Evolutionary conservation across 306 rosid species (phyloP), one percentile per base, ranked within the genome.

Genomic region (Cyamopsis tetragonoloba): DNA sequence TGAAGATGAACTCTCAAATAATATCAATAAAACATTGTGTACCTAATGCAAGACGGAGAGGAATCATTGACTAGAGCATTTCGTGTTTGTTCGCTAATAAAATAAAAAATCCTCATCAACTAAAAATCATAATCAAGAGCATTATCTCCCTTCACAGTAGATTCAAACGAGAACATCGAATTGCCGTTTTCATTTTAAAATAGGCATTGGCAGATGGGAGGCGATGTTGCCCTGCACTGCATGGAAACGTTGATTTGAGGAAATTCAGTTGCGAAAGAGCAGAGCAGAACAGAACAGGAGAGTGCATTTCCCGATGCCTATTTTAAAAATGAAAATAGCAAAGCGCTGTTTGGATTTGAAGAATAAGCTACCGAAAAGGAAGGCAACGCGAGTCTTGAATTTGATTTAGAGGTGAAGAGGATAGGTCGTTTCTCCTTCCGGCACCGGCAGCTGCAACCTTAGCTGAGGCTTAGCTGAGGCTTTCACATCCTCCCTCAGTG

Each of bases 271-370:
- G n/a, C n/a, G n/a, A n/a, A n/a, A n/a, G n/a, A n/a, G n/a, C n/a
- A n/a, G n/a, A n/a, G n/a, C n/a, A n/a, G n/a, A n/a, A n/a, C n/a
- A n/a, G n/a, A n/a, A n/a, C n/a, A n/a, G n/a, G n/a, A n/a, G n/a
- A n/a, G n/a, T n/a, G n/a, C n/a, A n/a, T n/a, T n/a, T 34, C 1
- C 7, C 37, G 58, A 70, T 70, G 75, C 75, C 75, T 70, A 70
- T 70, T 70, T 57, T 70, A 46, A 59, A 57, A 70, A 57, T 70
- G 75, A 70, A 70, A 70, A 57, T 0, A 57, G 3, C 28, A 44
- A 19, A 30, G 9, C 23, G 2, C 38, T 71, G 60, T 46, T 58
- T 58, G 39, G 60, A 46, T 58, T 58, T 26, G 68, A 71, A 71
- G 3, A 20, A 23, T 15, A 17, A 30, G 27, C 28, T 23, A 58